Evolutionary conservation across 2,329 filamentous ascomycete species (phyloP).

Genomic region (Bipolaris sorokiniana): DNA sequence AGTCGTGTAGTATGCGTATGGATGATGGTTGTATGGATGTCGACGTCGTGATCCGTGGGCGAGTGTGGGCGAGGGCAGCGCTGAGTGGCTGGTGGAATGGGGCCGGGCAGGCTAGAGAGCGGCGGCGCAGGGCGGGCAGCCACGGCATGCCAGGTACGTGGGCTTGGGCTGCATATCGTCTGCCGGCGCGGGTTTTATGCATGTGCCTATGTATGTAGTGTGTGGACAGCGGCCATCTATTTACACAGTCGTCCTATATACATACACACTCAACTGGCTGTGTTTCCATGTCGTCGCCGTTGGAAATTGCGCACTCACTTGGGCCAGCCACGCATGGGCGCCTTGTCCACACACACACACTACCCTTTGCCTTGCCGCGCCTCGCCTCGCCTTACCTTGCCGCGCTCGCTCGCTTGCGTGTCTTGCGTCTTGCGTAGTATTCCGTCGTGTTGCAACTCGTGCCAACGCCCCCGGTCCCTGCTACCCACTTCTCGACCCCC

Average conservation of each 20-base stretch:
- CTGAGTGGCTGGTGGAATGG: slow-evolving; percentile 20
- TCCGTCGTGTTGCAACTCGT: background rate
- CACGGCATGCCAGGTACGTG: background rate
- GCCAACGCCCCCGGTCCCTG: too few relatives aligned
- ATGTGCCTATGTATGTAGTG: background rate
- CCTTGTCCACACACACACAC: background rate
- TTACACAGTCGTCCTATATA: too few relatives aligned
- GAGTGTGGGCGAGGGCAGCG: slow-evolving; percentile 14
- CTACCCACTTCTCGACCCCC: slow-evolving; percentile 8
- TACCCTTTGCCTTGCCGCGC: background rate
- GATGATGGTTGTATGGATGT: too few relatives aligned
- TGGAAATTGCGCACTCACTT: too few relatives aligned
- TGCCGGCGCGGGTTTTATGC: slow-evolving; percentile 5
- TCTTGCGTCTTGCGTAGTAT: background rate
- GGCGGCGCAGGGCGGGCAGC: slow-evolving; percentile 4
- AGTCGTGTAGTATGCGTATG: too few relatives aligned
- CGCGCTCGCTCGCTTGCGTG: background rate
- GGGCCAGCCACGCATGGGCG: too few relatives aligned
- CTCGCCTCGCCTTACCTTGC: background rate
- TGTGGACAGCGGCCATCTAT: too few relatives aligned
- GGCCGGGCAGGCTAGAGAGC: slow-evolving; percentile 10
- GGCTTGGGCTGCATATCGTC: background rate
- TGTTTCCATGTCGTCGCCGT: too few relatives aligned
- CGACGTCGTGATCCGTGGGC: slow-evolving; percentile 5
- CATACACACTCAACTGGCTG: too few relatives aligned